A percentile compares a stretch with the other conserved stretches of the same genome.
These are phyloP conservation scores for Piper betle DNA, from an alignment of 164 flowering plant species.

Conservation along the genomic window DNA sequence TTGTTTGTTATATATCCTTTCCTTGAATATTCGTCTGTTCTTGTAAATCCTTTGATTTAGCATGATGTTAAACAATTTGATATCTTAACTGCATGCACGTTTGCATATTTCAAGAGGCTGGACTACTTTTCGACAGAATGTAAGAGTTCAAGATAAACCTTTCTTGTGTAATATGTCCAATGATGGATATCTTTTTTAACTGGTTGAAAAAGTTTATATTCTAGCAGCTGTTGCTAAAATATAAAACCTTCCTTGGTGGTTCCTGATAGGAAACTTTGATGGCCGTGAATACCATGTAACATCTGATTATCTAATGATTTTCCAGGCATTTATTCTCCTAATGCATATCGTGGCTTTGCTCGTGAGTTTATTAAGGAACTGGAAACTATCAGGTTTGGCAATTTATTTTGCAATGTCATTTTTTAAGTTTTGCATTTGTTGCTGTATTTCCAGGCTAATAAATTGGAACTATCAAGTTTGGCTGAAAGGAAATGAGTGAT, in stretches of 20 bases:
- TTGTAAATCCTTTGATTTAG: neutral
- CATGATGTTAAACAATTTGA: conserved; percentile 5
- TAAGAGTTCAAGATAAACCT: conserved; percentile 21
- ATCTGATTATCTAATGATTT: neutral
- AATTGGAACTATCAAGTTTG: neutral
- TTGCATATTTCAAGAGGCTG: conserved; percentile 95
- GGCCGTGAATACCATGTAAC: neutral
- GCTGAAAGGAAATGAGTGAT: neutral
- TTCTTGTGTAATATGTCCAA: neutral
- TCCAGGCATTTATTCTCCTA: conserved; percentile 95
- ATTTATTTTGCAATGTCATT: too few relatives aligned
- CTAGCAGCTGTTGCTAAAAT: neutral
- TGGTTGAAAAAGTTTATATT: neutral
- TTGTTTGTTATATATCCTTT: conserved; percentile 99
- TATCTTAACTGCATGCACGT: conserved; percentile 71
- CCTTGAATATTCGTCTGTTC: conserved; percentile 3
- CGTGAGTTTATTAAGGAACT: conserved; percentile 95
- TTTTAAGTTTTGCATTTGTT: neutral
- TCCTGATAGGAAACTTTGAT: neutral
- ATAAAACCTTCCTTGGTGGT: neutral
- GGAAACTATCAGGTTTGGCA: conserved; percentile 65
- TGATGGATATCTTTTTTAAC: neutral
- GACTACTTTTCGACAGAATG: conserved; percentile 99
- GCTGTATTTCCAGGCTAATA: neutral
- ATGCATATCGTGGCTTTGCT: conserved; percentile 98